Conservation (phyloP, 495 filamentous ascomycete genomes). For the Thermochaetoides thermophila region DNA sequence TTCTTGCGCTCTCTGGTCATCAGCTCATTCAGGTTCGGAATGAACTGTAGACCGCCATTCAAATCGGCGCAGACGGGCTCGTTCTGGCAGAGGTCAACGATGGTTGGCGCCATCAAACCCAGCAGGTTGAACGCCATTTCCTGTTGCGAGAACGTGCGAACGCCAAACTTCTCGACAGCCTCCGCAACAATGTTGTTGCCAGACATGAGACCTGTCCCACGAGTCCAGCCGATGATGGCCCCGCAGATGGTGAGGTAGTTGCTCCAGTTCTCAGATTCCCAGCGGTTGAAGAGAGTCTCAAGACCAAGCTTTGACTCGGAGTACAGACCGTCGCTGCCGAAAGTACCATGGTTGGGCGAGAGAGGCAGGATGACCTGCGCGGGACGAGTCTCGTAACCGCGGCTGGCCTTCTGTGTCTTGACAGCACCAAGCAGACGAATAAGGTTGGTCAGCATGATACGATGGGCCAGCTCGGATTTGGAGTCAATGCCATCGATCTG, state of each 20-base stretch:
- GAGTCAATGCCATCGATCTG: conserved; percentile 97
- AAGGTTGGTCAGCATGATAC: conserved; percentile 98
- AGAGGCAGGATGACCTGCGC: conserved; percentile 92
- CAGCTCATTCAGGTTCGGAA: conserved; percentile 87
- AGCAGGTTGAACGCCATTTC: conserved; percentile 99
- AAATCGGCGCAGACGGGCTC: conserved; percentile 95
- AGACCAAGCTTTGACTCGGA: conserved; percentile 94
- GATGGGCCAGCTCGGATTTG: conserved; percentile 94
- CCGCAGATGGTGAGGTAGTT: conserved; percentile 98
- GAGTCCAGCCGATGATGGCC: conserved; percentile 97
- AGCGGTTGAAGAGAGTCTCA: conserved; percentile 96
- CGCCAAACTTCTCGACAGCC: conserved; percentile 88
- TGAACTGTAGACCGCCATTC: conserved; percentile 94
- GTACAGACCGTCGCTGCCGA: conserved; percentile 95
- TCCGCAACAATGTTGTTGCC: conserved; percentile 97
- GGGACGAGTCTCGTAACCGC: conserved; percentile 85
- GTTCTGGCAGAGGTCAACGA: conserved; percentile 89
- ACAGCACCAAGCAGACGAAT: conserved; percentile 79
- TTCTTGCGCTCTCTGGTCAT: conserved; percentile 84
- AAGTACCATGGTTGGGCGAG: conserved; percentile 96
- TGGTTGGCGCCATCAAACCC: conserved; percentile 84
- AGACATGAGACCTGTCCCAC: conserved; percentile 94
- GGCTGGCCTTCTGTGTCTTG: conserved; percentile 74
- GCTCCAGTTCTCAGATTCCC: conserved; percentile 95
- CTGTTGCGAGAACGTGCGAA: conserved; percentile 95